Conservation (phyloP, 805 yeast genomes). For the Spathaspora girioi region DNA sequence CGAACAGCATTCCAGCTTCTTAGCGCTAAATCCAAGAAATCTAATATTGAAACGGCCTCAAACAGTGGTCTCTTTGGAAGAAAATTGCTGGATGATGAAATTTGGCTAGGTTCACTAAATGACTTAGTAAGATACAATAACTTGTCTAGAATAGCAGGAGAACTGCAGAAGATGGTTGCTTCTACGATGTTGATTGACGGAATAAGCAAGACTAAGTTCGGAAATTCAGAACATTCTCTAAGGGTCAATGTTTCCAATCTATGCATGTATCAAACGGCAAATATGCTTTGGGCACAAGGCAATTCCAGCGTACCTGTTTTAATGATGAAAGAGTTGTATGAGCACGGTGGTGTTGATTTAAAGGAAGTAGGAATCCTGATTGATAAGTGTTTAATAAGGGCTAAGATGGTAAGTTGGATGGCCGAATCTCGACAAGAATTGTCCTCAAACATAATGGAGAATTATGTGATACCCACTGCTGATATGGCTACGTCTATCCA, state of each 20-base stretch:
- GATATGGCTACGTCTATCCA: conserved; percentile 9
- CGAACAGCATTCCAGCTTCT: conserved; percentile 33
- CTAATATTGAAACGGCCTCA: neutral
- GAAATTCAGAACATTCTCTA: conserved; percentile 7
- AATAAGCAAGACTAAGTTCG: conserved; percentile 22
- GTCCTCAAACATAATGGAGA: conserved; percentile 52
- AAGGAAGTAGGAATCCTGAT: conserved; percentile 16
- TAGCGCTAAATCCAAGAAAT: conserved; percentile 5
- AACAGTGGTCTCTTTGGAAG: neutral
- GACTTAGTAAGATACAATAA: conserved; percentile 44
- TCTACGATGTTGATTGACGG: conserved; percentile 44
- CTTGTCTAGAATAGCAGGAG: conserved; percentile 30
- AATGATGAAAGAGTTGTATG: conserved; percentile 36
- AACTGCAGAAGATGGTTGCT: conserved; percentile 49
- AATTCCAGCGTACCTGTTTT: conserved; percentile 53
- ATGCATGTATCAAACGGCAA: conserved; percentile 50
- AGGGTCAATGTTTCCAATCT: conserved; percentile 11
- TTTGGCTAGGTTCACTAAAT: conserved; percentile 22
- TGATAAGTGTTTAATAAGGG: conserved; percentile 21
- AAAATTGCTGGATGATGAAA: conserved; percentile 2
- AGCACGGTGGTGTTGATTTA: conserved; percentile 8
- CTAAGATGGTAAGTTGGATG: conserved; percentile 64
- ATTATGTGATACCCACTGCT: conserved; percentile 52
- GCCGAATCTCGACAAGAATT: conserved; percentile 68
- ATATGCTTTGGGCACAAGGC: conserved; percentile 62